phyloP scores from a whole-genome alignment of 371 early-diverging fungal species.

The Mortierella sp. region DNA sequence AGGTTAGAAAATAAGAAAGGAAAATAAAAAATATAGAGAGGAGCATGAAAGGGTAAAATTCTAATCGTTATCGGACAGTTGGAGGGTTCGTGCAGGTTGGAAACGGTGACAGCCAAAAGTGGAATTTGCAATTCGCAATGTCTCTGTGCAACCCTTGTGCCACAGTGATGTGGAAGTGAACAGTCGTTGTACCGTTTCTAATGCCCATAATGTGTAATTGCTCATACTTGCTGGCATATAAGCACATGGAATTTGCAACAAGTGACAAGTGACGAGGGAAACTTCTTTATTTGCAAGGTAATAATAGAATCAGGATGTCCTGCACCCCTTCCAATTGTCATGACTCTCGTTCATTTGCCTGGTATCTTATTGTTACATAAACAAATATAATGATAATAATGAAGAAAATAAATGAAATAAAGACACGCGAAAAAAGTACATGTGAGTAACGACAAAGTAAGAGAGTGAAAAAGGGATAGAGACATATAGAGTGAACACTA shows the following conservation, averaged over 20 bases:
- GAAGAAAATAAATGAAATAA: constrained; percentile 6
- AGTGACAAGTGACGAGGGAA: neutral
- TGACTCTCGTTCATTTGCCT: neutral
- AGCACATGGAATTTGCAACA: neutral
- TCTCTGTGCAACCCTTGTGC: neutral
- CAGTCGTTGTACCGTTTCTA: neutral
- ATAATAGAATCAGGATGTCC: constrained; percentile 14
- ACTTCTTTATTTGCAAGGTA: constrained; percentile 5
- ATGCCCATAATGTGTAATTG: no score
- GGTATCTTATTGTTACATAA: constrained; percentile 8
- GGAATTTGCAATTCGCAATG: neutral
- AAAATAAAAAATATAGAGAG: neutral
- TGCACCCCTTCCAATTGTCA: constrained; percentile 1
- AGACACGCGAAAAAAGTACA: constrained; percentile 5
- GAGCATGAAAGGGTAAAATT: neutral
- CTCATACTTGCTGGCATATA: neutral
- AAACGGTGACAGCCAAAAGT: neutral
- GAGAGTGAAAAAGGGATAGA: neutral
- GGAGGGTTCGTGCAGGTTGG: neutral
- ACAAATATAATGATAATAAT: neutral
- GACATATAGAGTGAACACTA: neutral
- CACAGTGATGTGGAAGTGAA: neutral
- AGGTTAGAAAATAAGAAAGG: neutral
- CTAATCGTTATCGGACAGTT: neutral
- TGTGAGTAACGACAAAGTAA: constrained; percentile 2